phyloP scores from a whole-genome alignment of 495 filamentous ascomycete genomes.

The Tuber borchii region DNA sequence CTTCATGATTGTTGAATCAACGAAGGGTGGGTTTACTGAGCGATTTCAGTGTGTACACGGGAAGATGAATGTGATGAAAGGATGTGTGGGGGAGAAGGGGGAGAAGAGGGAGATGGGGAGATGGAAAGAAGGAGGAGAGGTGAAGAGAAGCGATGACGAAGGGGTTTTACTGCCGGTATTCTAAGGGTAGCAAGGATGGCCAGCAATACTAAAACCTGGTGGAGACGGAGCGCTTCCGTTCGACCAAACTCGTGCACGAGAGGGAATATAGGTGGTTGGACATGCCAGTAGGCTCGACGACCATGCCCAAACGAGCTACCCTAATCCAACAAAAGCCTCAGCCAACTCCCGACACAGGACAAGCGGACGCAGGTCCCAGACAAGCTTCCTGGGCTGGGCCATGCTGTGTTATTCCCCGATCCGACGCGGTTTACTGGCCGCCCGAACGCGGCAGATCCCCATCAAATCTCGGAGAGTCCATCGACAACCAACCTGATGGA shows the following conservation, averaged over 20 bases:
- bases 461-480: not conserved
- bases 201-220: not conserved
- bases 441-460: not conserved
- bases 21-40: not conserved
- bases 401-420: not conserved
- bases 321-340: not conserved
- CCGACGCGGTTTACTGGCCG: not conserved
- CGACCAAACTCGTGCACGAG: not conserved
- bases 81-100: constrained; percentile 35
- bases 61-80: constrained; percentile 34
- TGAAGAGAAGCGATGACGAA: constrained; percentile 35
- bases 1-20: constrained; percentile 36
- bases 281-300: too few species aligned
- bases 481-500: not conserved
- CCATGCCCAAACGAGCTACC: too few species aligned
- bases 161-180: constrained; percentile 17
- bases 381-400: not conserved
- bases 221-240: not conserved
- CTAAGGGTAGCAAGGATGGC: constrained; percentile 14
- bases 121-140: constrained; percentile 40
- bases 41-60: constrained; percentile 6
- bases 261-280: not conserved
- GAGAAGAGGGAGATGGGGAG: constrained; percentile 35
- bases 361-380: not conserved
- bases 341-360: not conserved